These are phyloP conservation scores for Tilletia horrida DNA, from an alignment of 1,284 basidiomycete species.

Conservation along the genomic window DNA sequence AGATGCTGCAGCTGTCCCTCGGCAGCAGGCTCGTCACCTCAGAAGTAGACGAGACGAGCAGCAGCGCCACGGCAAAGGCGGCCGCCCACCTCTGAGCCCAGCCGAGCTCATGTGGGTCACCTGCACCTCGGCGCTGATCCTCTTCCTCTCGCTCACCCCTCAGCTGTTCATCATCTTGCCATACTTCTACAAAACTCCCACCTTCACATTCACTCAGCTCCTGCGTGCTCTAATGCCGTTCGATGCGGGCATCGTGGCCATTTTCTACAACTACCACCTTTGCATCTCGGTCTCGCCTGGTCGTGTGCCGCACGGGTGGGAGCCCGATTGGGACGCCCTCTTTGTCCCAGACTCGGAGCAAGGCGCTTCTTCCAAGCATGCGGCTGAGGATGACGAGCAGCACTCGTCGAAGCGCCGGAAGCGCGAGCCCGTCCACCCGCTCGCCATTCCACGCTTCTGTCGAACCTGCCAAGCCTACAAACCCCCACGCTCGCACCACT, in stretches of 20 bases:
- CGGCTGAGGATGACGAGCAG: neutral
- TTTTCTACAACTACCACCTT: constrained; percentile 48
- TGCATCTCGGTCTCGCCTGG: constrained; percentile 43
- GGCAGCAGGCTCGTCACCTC: too few relatives aligned
- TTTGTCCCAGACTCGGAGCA: neutral
- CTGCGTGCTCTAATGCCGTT: constrained; percentile 74
- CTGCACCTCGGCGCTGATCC: constrained; percentile 34
- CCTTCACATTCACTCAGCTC: constrained; percentile 61
- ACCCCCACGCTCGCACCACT: constrained; percentile 54
- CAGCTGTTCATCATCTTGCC: constrained; percentile 46
- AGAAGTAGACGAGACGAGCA: too few relatives aligned
- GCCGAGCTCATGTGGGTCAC: constrained; percentile 28
- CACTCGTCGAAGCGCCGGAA: neutral
- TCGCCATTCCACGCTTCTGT: constrained; percentile 43
- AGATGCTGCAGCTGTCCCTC: too few relatives aligned
- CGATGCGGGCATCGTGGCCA: constrained; percentile 64
- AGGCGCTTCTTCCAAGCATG: neutral
- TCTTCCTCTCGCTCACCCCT: constrained; percentile 39
- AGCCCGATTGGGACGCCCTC: constrained; percentile 38
- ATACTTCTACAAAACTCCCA: constrained; percentile 38
- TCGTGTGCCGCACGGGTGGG: constrained; percentile 40
- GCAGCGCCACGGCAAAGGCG: neutral
- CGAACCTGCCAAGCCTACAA: constrained; percentile 45
- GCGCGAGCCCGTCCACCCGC: neutral
- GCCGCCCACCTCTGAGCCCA: neutral